Conservation (phyloP, 2,329 filamentous ascomycete genomes). For the Aspergillus sp. region DNA sequence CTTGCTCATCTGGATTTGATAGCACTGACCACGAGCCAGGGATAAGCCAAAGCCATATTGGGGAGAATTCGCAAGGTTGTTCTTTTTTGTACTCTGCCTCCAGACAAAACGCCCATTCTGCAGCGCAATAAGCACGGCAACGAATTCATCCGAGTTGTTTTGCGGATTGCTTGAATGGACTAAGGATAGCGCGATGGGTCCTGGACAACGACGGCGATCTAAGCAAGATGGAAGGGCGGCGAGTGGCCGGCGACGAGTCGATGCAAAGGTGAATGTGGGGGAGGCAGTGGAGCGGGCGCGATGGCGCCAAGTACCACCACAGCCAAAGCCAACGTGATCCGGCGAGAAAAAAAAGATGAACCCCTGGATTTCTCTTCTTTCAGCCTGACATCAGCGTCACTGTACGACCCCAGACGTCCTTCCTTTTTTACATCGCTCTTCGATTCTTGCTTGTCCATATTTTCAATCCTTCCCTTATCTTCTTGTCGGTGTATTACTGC, state of each 20-base stretch:
- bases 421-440: not conserved
- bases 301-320: not conserved
- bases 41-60: no score
- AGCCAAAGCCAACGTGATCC: conserved; percentile 4
- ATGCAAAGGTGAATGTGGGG: conserved; percentile 4
- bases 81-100: no score
- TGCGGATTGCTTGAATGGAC: not conserved
- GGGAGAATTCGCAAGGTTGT: no score
- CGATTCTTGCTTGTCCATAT: conserved; percentile 2
- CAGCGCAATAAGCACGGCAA: no score
- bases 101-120: no score
- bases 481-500: not conserved
- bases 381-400: conserved; percentile 9
- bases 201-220: not conserved
- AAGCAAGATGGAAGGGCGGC: not conserved
- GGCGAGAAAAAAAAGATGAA: conserved; percentile 5
- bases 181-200: conserved; percentile 2
- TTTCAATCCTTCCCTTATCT: not conserved
- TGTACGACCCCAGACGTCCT: not conserved
- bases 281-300: not conserved
- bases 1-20: no score
- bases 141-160: no score
- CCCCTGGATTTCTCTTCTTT: conserved; percentile 11
- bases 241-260: not conserved
- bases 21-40: no score